Evolutionary conservation across 2,329 filamentous ascomycete genomes (phyloP).

Genomic region (Epichloe sp.): DNA sequence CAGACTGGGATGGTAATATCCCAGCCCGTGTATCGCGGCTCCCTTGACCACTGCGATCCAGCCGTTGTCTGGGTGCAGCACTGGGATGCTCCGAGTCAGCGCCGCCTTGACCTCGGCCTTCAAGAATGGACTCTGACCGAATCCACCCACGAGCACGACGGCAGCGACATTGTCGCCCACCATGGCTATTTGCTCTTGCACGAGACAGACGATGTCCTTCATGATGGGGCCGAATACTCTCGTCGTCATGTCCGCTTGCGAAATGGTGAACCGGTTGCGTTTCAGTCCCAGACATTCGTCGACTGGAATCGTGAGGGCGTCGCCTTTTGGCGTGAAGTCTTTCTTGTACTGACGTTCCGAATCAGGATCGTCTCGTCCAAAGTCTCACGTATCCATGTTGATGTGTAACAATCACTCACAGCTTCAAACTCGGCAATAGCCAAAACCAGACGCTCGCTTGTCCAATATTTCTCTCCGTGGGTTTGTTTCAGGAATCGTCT

Average conservation of each 20-base stretch:
- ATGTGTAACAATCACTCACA: constrained; percentile 15
- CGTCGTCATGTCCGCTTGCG: constrained; percentile 52
- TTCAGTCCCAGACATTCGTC: constrained; percentile 20
- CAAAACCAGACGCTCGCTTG: constrained; percentile 26
- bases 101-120: constrained; percentile 25
- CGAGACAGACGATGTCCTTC: constrained; percentile 29
- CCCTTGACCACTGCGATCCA: constrained; percentile 39
- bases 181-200: constrained; percentile 27
- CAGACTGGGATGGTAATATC: constrained; percentile 16
- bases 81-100: constrained; percentile 21
- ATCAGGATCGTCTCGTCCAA: too few species aligned
- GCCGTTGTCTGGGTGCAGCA: constrained; percentile 34
- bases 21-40: constrained; percentile 30
- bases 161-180: constrained; percentile 21
- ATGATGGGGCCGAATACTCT: constrained; percentile 29
- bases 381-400: neutral
- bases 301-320: constrained; percentile 24
- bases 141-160: constrained; percentile 36
- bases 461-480: constrained; percentile 29
- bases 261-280: constrained; percentile 19
- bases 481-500: constrained; percentile 28
- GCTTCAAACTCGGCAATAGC: constrained; percentile 31
- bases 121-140: constrained; percentile 32
- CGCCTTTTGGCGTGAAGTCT: constrained; percentile 21
- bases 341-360: constrained; percentile 21